Conservation (phyloP, 148 eudicot genomes). For the Agrostemma githago region DNA sequence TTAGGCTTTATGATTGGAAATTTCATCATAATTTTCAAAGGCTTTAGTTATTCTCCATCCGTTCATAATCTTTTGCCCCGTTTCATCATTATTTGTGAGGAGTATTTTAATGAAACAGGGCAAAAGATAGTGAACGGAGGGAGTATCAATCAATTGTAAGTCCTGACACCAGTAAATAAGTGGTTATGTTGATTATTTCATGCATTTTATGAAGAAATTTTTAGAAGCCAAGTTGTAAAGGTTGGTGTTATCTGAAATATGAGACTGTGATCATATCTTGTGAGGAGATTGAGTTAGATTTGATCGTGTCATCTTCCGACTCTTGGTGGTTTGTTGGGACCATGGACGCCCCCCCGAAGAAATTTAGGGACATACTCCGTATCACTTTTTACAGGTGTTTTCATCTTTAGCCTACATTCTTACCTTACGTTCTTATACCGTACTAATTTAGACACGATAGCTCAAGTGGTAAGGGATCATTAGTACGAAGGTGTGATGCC, state of each 20-base stretch:
- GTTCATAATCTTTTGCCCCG: not conserved
- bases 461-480: no score
- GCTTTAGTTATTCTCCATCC: not conserved
- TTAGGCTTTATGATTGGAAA: not conserved
- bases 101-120: no score
- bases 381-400: no score
- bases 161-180: not conserved
- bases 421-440: no score
- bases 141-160: no score
- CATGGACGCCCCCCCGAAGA: no score
- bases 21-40: not conserved
- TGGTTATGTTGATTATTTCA: not conserved
- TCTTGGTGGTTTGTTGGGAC: constrained; percentile 5
- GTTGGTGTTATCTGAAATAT: not conserved
- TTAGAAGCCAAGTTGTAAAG: not conserved
- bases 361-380: no score
- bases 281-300: constrained; percentile 7
- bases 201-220: not conserved
- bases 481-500: no score
- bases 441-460: no score
- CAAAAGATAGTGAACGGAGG: no score
- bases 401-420: no score
- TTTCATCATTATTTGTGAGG: no score
- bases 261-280: not conserved
- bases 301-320: not conserved